Conservation (phyloP, 1,284 basidiomycete species). For the Trichosporon sp. region DNA sequence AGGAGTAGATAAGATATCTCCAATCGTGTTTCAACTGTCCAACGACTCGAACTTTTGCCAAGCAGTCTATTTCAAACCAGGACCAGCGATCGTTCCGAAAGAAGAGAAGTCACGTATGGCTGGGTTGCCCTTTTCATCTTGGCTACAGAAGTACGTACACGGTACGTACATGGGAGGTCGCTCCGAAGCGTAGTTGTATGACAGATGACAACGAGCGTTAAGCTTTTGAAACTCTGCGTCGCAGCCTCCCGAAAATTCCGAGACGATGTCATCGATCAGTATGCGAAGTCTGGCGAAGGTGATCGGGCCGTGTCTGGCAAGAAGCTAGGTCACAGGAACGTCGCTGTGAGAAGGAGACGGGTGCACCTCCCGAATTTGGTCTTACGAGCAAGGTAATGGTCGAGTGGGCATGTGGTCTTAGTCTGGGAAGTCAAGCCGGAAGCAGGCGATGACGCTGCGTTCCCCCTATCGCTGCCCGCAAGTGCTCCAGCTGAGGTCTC, state of each 20-base stretch:
- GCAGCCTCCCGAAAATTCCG: not conserved
- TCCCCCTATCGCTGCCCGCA: no score
- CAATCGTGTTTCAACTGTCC: not conserved
- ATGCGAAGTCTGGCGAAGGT: not conserved
- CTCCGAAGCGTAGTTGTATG: not conserved
- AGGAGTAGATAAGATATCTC: constrained; percentile 12
- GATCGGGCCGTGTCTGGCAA: no score
- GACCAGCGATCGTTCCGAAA: not conserved
- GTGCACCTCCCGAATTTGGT: not conserved
- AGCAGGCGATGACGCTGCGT: not conserved
- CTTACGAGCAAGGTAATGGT: not conserved
- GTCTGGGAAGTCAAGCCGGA: not conserved
- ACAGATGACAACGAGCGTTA: not conserved
- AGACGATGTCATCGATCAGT: constrained; percentile 3
- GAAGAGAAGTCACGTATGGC: not conserved
- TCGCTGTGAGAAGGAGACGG: not conserved
- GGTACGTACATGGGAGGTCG: not conserved
- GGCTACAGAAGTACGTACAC: not conserved
- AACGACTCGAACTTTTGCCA: not conserved
- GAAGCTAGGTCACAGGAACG: not conserved
- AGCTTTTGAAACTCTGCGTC: not conserved
- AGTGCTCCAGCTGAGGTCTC: no score
- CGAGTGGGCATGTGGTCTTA: not conserved
- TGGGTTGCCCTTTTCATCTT: not conserved
- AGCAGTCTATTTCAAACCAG: constrained; percentile 1